Evolutionary conservation across 495 filamentous ascomycete genomes (phyloP), one percentile per base, ranked within the genome.

Genomic region (Aspergillus funiculosus): DNA sequence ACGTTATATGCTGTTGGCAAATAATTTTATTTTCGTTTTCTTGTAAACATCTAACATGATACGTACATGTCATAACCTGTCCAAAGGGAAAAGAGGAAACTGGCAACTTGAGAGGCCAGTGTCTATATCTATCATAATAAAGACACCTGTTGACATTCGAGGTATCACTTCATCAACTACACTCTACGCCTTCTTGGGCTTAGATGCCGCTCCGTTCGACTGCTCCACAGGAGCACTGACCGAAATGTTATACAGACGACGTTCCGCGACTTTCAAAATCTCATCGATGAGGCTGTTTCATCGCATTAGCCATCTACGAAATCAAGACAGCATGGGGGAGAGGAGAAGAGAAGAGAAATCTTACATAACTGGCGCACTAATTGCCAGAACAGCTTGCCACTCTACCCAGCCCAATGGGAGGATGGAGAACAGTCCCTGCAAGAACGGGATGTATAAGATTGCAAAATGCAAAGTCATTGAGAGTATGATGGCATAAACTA

Each of bases 381-480:
- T 95, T 19, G 76, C 67, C 45, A 96, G 49, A 35, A 99, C 94
- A 3, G 91, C 91, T 66, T 90, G 76, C 94, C 94, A 99, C 66
- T 99, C 94, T 11, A 68, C 76, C 84, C 76, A 81, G 62, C 94
- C 80, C 59, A 99, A 65, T 21, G 94, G 94, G 47, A 94, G 64
- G 53, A 99, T 96, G 5, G 85, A 83, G 72, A 99, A 99, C 26
- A 99, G 70, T 4, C 64, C 68, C 69, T 96, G 92, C 43, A 99
- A 68, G 68, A 94, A 78, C 2, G 94, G 94, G 24, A 82, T 85
- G 68, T 99, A 99, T 35, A 99, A 78, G 39, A 99, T 80, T 7
- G 81, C 85, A 59, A 99, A 95, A 72, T 99, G 94, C 39, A 99
- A 78, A 6, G 75, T 77, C 94, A 99, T 99, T n/a, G 89, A 95